These are phyloP conservation scores for Dictyostelium brefeldianum DNA, from an alignment of 78 protist genomes.

Conservation along the genomic window DNA sequence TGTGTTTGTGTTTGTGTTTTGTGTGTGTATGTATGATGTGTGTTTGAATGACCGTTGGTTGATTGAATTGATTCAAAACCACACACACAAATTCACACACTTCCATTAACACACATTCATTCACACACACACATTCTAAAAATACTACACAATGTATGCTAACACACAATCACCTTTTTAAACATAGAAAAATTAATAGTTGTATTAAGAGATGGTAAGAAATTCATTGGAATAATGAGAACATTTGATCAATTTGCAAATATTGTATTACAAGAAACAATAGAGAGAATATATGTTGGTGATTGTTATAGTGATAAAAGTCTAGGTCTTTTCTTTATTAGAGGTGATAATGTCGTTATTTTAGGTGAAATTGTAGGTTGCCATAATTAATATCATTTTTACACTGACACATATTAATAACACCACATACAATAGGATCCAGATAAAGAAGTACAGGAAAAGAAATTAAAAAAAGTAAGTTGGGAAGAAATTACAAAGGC, in stretches of 20 bases:
- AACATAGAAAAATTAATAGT: conserved; percentile 81
- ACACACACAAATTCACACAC: background rate
- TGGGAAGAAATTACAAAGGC: conserved; percentile 67
- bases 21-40: too few relatives aligned
- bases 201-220: conserved; percentile 92
- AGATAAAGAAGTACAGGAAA: conserved; percentile 64
- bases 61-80: too few relatives aligned
- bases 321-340: conserved; percentile 85
- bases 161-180: too few relatives aligned
- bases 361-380: conserved; percentile 90
- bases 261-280: conserved; percentile 87
- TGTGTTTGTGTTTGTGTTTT: too few relatives aligned
- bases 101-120: background rate
- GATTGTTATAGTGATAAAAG: conserved; percentile 81
- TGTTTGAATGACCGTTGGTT: too few relatives aligned
- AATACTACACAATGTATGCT: too few relatives aligned
- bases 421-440: conserved; percentile 38
- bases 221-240: conserved; percentile 91
- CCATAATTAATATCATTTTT: too few relatives aligned
- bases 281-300: conserved; percentile 88
- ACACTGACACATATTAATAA: background rate
- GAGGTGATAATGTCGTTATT: conserved; percentile 92
- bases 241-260: conserved; percentile 94
- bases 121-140: background rate
- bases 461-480: conserved; percentile 46